Evolutionary conservation across 2,329 filamentous ascomycete species (phyloP).

Genomic region (Verticillium albo-atrum): DNA sequence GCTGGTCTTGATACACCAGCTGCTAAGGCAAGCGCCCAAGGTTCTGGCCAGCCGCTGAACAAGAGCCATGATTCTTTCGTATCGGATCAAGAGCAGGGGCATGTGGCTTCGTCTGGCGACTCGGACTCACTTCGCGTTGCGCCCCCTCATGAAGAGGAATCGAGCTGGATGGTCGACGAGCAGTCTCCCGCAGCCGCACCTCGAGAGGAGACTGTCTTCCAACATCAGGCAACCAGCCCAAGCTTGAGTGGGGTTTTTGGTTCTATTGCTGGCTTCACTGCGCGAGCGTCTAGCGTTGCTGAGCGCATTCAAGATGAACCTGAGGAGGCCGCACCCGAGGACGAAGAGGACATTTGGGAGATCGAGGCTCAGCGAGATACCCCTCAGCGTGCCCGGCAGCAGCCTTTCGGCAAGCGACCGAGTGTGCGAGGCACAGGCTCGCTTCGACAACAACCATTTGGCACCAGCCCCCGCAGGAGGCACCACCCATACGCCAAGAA

Average conservation of each 20-base stretch:
- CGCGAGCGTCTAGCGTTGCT: neutral
- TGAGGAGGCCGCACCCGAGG: slow-evolving; percentile 7
- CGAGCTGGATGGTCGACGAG: neutral
- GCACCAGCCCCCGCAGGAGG: slow-evolving; percentile 1
- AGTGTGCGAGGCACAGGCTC: slow-evolving; percentile 7
- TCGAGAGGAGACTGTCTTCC: neutral
- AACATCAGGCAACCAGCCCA: neutral
- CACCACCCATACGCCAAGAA: neutral
- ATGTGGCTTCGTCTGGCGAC: neutral
- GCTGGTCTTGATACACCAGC: neutral
- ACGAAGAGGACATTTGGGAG: slow-evolving; percentile 51
- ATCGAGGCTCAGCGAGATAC: slow-evolving; percentile 48
- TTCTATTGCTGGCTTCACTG: neutral
- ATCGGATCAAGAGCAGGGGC: neutral
- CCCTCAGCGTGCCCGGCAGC: slow-evolving; percentile 24
- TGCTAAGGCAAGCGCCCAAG: neutral
- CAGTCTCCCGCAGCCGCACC: neutral
- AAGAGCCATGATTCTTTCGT: neutral
- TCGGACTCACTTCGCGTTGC: neutral
- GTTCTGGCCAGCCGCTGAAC: neutral
- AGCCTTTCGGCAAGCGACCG: slow-evolving; percentile 22
- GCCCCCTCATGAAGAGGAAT: neutral
- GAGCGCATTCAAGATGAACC: neutral
- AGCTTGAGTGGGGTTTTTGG: neutral
- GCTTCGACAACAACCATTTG: neutral